A percentile compares a stretch with the other conserved stretches of the same genome.
phyloP scores from a whole-genome alignment of 140 eudicot genomes.

The Erigeron philadelphicus region DNA sequence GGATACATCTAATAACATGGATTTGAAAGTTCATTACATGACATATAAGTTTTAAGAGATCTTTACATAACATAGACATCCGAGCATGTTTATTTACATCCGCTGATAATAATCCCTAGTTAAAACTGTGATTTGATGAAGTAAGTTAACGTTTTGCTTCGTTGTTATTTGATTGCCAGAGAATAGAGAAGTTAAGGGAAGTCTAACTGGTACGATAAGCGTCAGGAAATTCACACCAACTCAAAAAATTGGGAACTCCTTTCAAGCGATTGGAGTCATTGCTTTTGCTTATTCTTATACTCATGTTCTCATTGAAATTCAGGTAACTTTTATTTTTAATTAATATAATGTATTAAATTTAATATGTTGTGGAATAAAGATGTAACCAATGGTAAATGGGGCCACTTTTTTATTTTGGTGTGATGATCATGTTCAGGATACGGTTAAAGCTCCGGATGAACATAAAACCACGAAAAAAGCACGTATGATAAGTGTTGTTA shows the following conservation, averaged over 20 bases:
- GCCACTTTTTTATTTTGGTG: not conserved
- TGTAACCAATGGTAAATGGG: too few relatives aligned
- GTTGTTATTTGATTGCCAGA: constrained; percentile 20
- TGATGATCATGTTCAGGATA: constrained; percentile 18
- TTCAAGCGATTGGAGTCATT: constrained; percentile 55
- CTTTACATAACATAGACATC: too few relatives aligned
- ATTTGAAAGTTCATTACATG: too few relatives aligned
- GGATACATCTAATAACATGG: too few relatives aligned
- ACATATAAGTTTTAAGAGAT: too few relatives aligned
- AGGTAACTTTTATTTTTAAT: constrained; percentile 22
- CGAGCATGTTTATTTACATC: too few relatives aligned
- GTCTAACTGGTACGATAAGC: constrained; percentile 45
- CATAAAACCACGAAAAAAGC: constrained; percentile 39
- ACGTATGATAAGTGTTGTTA: constrained; percentile 35
- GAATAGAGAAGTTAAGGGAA: constrained; percentile 44
- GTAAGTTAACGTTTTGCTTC: too few relatives aligned
- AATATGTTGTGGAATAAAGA: not conserved
- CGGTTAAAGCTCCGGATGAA: constrained; percentile 41
- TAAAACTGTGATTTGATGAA: not conserved
- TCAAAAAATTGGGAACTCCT: constrained; percentile 55
- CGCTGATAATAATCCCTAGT: too few relatives aligned
- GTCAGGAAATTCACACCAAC: constrained; percentile 45
- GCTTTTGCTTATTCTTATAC: constrained; percentile 62
- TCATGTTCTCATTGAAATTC: constrained; percentile 48
- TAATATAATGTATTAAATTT: not conserved